phyloP scores from a whole-genome alignment of 176 grass and related monocot genomes.

The Alopecurus myosuroides region DNA sequence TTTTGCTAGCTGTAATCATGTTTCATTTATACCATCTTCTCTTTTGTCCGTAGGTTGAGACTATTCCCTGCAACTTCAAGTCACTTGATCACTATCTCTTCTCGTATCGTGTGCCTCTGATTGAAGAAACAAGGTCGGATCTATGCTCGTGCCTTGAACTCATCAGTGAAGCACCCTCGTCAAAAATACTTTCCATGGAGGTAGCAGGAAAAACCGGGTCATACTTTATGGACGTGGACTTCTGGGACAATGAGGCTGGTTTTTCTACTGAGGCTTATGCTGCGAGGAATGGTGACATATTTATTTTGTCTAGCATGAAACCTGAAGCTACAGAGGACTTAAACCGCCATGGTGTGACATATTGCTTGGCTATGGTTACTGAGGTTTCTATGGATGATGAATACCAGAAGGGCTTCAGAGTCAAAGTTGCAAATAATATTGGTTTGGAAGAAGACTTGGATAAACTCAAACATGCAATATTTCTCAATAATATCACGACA shows the following conservation, averaged over 20 bases:
- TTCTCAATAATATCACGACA: constrained; percentile 46
- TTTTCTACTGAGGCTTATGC: constrained; percentile 32
- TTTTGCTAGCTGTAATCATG: not conserved
- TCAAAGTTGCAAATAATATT: constrained; percentile 32
- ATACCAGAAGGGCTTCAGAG: constrained; percentile 35
- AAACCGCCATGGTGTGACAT: constrained; percentile 29
- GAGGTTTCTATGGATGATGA: constrained; percentile 49
- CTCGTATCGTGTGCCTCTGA: constrained; percentile 46
- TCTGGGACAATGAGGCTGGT: constrained; percentile 29
- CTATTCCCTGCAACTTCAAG: constrained; percentile 44
- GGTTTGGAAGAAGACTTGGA: constrained; percentile 5
- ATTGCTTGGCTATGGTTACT: constrained; percentile 50
- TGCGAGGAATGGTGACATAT: constrained; percentile 56
- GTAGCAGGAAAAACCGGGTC: not conserved
- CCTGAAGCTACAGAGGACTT: constrained; percentile 40
- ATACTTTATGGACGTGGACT: constrained; percentile 50
- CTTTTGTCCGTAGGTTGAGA: constrained; percentile 33
- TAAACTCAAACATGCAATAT: constrained; percentile 40
- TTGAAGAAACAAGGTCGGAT: constrained; percentile 67
- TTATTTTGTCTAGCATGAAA: constrained; percentile 54
- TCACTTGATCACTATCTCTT: constrained; percentile 39
- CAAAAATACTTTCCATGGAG: constrained; percentile 45
- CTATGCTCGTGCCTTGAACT: constrained; percentile 47
- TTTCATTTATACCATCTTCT: not conserved
- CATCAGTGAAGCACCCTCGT: constrained; percentile 41